Evolutionary conservation across 352 stramenopile genomes (phyloP).

Genomic region (Hyaloperonospora arabidopsidis): DNA sequence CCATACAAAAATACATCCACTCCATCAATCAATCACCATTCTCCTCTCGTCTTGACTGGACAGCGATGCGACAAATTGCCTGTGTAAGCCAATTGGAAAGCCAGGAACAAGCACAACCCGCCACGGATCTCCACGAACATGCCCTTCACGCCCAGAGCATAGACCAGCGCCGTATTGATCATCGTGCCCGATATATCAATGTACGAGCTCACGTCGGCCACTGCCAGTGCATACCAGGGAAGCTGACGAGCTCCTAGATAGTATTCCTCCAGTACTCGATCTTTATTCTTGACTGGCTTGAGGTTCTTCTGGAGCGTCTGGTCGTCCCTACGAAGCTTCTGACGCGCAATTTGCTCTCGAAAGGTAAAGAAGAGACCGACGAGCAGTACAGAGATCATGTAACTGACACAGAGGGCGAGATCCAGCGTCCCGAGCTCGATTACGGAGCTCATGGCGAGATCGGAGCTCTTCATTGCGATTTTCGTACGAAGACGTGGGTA

Average conservation of each 20-base stretch:
- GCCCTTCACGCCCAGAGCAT: slow-evolving; percentile 70
- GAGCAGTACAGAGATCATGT: slow-evolving; percentile 52
- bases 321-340: slow-evolving; percentile 13
- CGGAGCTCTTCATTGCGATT: too few species aligned
- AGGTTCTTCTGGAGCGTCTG: slow-evolving; percentile 2
- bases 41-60: slow-evolving; percentile 66
- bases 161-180: slow-evolving; percentile 80
- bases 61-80: slow-evolving; percentile 68
- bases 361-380: slow-evolving; percentile 66
- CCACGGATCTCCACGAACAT: slow-evolving; percentile 83
- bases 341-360: slow-evolving; percentile 40
- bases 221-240: slow-evolving; percentile 61
- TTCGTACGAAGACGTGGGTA: too few species aligned
- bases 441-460: slow-evolving; percentile 7
- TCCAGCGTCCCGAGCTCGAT: slow-evolving; percentile 40
- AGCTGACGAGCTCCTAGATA: slow-evolving; percentile 62
- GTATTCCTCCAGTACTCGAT: slow-evolving; percentile 59
- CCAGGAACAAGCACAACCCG: slow-evolving; percentile 67
- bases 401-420: slow-evolving; percentile 42
- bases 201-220: slow-evolving; percentile 78
- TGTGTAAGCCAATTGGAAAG: slow-evolving; percentile 75
- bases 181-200: slow-evolving; percentile 82
- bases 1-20: background rate
- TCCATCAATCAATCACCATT: slow-evolving; percentile 39
- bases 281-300: slow-evolving; percentile 16